These are phyloP conservation scores for Cordyceps javanica DNA, from an alignment of 2,329 filamentous ascomycete species.

Conservation along the genomic window DNA sequence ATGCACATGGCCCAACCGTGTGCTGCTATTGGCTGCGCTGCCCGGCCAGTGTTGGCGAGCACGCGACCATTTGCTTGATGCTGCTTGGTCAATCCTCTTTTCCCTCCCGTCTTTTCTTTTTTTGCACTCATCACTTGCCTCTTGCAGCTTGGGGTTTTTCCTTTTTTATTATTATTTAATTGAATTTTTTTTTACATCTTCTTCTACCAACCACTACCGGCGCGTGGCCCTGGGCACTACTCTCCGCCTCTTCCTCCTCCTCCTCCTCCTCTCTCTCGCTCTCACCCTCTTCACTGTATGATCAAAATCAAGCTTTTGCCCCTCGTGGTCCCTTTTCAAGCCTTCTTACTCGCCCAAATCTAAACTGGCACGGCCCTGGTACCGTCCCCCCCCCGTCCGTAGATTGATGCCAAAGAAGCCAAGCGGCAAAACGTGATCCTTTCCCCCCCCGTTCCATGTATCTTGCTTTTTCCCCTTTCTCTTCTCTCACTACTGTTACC, in stretches of 20 bases:
- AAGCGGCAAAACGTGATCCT: not conserved
- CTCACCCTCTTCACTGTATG: not conserved
- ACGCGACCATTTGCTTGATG: slow-evolving; percentile 39
- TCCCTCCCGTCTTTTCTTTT: slow-evolving; percentile 1
- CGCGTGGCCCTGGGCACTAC: not conserved
- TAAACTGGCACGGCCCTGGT: not conserved
- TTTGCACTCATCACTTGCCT: too few species aligned
- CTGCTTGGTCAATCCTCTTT: slow-evolving; percentile 33
- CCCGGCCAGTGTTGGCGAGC: slow-evolving; percentile 23
- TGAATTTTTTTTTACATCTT: not conserved
- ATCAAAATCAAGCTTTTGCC: not conserved
- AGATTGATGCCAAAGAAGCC: not conserved
- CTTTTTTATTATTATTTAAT: not conserved
- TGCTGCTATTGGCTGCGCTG: slow-evolving; percentile 27
- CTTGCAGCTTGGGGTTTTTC: too few species aligned
- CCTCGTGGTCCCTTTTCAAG: not conserved
- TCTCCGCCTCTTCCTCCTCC: not conserved
- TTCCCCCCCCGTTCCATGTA: not conserved
- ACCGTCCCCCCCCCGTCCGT: not conserved
- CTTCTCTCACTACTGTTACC: not conserved
- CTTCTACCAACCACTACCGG: not conserved
- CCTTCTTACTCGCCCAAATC: not conserved
- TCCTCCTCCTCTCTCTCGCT: not conserved
- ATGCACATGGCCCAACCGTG: not conserved
- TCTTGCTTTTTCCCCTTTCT: not conserved